A percentile compares a stretch with the other conserved stretches of the same genome.
These are phyloP conservation scores for Cenchrus fungigraminus DNA, from an alignment of 176 grass and related monocot species.

Conservation along the genomic window DNA sequence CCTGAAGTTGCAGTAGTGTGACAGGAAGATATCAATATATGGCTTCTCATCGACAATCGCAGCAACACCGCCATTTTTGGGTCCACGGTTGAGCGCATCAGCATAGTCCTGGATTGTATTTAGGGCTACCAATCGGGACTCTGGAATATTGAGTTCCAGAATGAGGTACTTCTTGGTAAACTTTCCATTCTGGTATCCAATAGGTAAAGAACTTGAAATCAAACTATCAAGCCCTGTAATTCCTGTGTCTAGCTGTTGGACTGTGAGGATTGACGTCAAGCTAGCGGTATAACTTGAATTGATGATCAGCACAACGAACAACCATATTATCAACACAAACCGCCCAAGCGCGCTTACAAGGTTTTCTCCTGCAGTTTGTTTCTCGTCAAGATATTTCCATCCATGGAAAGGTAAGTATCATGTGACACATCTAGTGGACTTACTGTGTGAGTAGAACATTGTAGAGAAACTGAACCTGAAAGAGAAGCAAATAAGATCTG, in stretches of 20 bases:
- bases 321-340: conserved; percentile 83
- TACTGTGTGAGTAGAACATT: conserved; percentile 92
- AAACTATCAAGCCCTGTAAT: conserved; percentile 81
- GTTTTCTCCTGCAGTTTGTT: conserved; percentile 67
- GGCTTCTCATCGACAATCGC: conserved; percentile 86
- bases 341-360: conserved; percentile 65
- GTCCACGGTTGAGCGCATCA: conserved; percentile 71
- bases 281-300: conserved; percentile 94
- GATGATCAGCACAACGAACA: conserved; percentile 88
- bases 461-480: conserved; percentile 98
- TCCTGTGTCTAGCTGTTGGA: conserved; percentile 76
- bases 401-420: conserved; percentile 28
- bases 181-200: conserved; percentile 77
- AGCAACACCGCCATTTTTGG: conserved; percentile 69
- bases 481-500: conserved; percentile 25
- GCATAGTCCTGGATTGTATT: conserved; percentile 71
- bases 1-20: conserved; percentile 75
- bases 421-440: conserved; percentile 44
- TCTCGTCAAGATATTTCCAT: conserved; percentile 25
- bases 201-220: conserved; percentile 61
- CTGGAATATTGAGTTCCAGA: conserved; percentile 64
- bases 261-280: conserved; percentile 89
- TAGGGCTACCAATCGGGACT: conserved; percentile 66
- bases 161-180: conserved; percentile 82
- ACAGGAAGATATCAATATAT: conserved; percentile 74